These are phyloP conservation scores for Pseudoscleropodium purum DNA, from an alignment of 225 moss, liverwort and hornwort species.

Conservation along the genomic window DNA sequence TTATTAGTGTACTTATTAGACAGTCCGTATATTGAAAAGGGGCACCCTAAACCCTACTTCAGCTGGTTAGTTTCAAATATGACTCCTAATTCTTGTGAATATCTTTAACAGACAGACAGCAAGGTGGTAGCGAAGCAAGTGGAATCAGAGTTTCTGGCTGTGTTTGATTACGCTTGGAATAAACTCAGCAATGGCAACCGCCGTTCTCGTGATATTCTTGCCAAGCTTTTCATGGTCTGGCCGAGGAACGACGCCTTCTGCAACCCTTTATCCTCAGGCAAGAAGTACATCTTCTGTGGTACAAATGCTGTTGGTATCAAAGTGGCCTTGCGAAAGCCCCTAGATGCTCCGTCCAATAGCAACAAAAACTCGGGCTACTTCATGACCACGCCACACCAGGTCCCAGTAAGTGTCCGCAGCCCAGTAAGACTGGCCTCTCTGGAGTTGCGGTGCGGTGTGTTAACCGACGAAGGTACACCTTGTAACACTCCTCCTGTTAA, in stretches of 20 bases:
- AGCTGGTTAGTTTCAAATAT: background rate
- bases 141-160: slow-evolving; percentile 66
- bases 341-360: background rate
- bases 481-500: slow-evolving; percentile 22
- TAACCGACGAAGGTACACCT: slow-evolving; percentile 7
- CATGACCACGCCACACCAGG: background rate
- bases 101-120: slow-evolving; percentile 49
- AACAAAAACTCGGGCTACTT: background rate
- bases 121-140: slow-evolving; percentile 75
- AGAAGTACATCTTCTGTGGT: slow-evolving; percentile 29
- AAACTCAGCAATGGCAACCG: slow-evolving; percentile 57
- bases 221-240: slow-evolving; percentile 59
- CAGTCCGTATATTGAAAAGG: background rate
- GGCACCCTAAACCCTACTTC: background rate
- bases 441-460: slow-evolving; percentile 16
- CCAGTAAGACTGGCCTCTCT: background rate
- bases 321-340: slow-evolving; percentile 58
- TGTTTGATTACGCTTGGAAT: slow-evolving; percentile 97
- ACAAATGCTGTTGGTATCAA: slow-evolving; percentile 58
- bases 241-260: slow-evolving; percentile 28
- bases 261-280: slow-evolving; percentile 2
- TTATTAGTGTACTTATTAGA: background rate
- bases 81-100: background rate
- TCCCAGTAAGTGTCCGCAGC: background rate
- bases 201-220: slow-evolving; percentile 68